phyloP scores from a whole-genome alignment of 2,329 filamentous ascomycete species.

The Ophiosphaerella narmari region DNA sequence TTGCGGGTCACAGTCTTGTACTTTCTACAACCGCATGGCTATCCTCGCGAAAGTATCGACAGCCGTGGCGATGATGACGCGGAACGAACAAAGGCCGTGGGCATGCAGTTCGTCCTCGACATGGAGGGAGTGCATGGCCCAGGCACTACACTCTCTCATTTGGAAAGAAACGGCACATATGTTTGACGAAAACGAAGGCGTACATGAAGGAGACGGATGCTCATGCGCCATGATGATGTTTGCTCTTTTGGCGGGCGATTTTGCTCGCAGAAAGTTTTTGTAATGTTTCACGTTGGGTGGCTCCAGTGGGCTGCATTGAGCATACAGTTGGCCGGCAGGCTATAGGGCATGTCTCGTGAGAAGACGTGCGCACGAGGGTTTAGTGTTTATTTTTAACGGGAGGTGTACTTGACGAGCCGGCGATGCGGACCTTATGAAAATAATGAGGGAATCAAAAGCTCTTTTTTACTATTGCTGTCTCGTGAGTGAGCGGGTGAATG shows the following conservation, averaged over 20 bases:
- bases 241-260: constrained; percentile 23
- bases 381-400: constrained; percentile 31
- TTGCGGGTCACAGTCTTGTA: constrained; percentile 42
- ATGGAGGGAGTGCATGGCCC: constrained; percentile 6
- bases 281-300: constrained; percentile 30
- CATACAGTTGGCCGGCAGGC: constrained; percentile 13
- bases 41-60: constrained; percentile 30
- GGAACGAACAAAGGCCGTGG: constrained; percentile 17
- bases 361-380: constrained; percentile 8
- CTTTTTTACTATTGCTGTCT: constrained; percentile 17
- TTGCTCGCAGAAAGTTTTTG: constrained; percentile 24
- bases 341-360: constrained; percentile 11
- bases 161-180: constrained; percentile 15
- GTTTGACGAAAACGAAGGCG: constrained; percentile 35
- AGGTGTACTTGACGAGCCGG: constrained; percentile 21
- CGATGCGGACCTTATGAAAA: constrained; percentile 34
- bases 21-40: constrained; percentile 35
- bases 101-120: not conserved
- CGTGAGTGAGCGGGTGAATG: too few species aligned
- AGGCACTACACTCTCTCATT: constrained; percentile 1
- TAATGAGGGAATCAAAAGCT: constrained; percentile 49
- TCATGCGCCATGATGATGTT: constrained; percentile 33
- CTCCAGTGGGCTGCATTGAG: constrained; percentile 14
- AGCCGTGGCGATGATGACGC: constrained; percentile 14
- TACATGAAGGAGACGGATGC: constrained; percentile 32